phyloP scores from a whole-genome alignment of 2,329 filamentous ascomycete genomes.

The Alternaria rosae region DNA sequence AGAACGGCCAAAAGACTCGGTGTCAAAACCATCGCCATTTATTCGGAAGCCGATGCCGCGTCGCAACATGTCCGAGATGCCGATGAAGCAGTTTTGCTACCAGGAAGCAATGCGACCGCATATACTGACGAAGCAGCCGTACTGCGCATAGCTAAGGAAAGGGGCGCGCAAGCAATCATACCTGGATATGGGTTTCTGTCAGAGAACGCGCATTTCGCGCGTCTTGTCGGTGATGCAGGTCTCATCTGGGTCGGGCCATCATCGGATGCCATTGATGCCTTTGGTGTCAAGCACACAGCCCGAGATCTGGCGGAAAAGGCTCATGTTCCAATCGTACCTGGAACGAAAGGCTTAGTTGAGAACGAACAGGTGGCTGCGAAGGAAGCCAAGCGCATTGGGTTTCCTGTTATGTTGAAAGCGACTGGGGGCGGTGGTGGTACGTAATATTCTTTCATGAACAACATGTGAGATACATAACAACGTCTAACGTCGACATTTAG shows the following conservation, averaged over 20 bases:
- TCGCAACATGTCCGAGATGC: slow-evolving; percentile 63
- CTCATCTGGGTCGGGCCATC: slow-evolving; percentile 68
- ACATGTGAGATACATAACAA: not conserved
- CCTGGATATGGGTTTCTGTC: slow-evolving; percentile 73
- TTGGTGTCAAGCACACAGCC: slow-evolving; percentile 67
- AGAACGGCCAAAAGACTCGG: slow-evolving; percentile 59
- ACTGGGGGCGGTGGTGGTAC: slow-evolving; percentile 65
- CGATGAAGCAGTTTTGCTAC: slow-evolving; percentile 61
- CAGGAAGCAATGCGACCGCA: slow-evolving; percentile 57
- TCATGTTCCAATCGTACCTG: slow-evolving; percentile 63
- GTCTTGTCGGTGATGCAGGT: slow-evolving; percentile 60
- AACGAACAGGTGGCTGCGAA: slow-evolving; percentile 11
- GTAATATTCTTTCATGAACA: not conserved
- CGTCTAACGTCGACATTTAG: not conserved
- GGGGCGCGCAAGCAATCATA: slow-evolving; percentile 64
- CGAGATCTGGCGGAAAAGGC: slow-evolving; percentile 61
- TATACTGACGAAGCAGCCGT: slow-evolving; percentile 60
- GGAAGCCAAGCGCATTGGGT: slow-evolving; percentile 59
- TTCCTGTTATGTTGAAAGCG: slow-evolving; percentile 66
- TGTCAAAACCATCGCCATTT: slow-evolving; percentile 64
- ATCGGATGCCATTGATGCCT: slow-evolving; percentile 60
- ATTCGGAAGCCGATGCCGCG: slow-evolving; percentile 63
- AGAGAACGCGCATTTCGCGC: slow-evolving; percentile 69
- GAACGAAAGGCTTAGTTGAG: slow-evolving; percentile 60
- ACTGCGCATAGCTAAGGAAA: slow-evolving; percentile 60